Conservation (phyloP, 768 basidiomycete genomes). For the Lentinula detonsa region DNA sequence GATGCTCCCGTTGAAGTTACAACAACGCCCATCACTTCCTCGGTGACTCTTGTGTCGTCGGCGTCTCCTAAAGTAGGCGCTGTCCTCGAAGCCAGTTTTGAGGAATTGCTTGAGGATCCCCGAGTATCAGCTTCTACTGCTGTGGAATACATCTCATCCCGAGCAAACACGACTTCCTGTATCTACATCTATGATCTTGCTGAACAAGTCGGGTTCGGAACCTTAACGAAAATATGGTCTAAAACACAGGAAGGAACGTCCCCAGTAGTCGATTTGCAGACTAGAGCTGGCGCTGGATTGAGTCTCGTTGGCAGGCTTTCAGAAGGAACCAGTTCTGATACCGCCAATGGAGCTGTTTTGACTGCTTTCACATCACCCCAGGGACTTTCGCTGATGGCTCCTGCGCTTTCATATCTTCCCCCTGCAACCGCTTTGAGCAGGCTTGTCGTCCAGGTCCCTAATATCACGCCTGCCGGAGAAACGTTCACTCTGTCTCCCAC, state of each 20-base stretch:
- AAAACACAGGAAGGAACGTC: slow-evolving; percentile 34
- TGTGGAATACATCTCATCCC: slow-evolving; percentile 66
- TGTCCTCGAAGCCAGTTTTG: neutral
- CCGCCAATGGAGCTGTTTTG: slow-evolving; percentile 50
- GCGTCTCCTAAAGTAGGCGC: slow-evolving; percentile 1
- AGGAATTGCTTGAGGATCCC: slow-evolving; percentile 23
- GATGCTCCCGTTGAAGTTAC: neutral
- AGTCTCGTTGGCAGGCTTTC: slow-evolving; percentile 74
- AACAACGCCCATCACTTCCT: neutral
- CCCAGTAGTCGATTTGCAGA: slow-evolving; percentile 67
- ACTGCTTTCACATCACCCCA: slow-evolving; percentile 79
- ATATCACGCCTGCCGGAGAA: slow-evolving; percentile 59
- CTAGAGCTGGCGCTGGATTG: slow-evolving; percentile 79
- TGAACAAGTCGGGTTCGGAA: slow-evolving; percentile 78
- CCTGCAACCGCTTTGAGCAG: slow-evolving; percentile 54
- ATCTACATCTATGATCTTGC: slow-evolving; percentile 83
- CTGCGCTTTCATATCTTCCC: slow-evolving; percentile 71
- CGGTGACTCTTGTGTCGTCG: neutral
- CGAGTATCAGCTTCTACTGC: slow-evolving; percentile 51
- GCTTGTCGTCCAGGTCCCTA: slow-evolving; percentile 80
- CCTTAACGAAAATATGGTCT: slow-evolving; percentile 62
- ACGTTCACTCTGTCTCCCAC: slow-evolving; percentile 72
- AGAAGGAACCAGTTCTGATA: slow-evolving; percentile 70
- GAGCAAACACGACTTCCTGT: slow-evolving; percentile 46
- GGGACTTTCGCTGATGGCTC: slow-evolving; percentile 81